phyloP scores from a whole-genome alignment of 306 rosid genomes.

The Cucurbita maxima region DNA sequence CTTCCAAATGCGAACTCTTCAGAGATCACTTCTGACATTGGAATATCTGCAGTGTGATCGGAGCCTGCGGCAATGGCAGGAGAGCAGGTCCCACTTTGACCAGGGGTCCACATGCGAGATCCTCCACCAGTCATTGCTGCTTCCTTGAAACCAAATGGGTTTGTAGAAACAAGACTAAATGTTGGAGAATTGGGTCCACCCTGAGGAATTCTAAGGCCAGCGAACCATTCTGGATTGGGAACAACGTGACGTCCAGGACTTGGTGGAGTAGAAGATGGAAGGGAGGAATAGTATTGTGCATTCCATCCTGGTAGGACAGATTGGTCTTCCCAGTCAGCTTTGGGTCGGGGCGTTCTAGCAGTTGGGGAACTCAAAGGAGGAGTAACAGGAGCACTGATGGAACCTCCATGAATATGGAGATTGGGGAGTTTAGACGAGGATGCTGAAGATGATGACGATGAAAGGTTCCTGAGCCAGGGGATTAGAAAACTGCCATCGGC shows the following conservation, averaged over 20 bases:
- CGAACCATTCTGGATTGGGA: constrained; percentile 58
- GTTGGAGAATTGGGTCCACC: constrained; percentile 66
- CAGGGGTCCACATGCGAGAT: constrained; percentile 79
- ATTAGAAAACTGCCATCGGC: constrained; percentile 60
- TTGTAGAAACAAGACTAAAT: constrained; percentile 58
- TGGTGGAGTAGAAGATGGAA: constrained; percentile 70
- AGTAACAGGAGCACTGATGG: constrained; percentile 83
- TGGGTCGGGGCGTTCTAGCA: constrained; percentile 49
- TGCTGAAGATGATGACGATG: constrained; percentile 62
- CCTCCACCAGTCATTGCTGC: constrained; percentile 45
- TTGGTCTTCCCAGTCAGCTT: constrained; percentile 48
- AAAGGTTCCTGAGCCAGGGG: constrained; percentile 86
- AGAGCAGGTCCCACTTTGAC: constrained; percentile 87
- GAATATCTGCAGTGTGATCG: constrained; percentile 65
- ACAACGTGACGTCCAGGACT: constrained; percentile 62
- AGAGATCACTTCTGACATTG: constrained; percentile 57
- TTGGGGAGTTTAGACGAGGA: constrained; percentile 58
- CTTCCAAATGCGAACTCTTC: constrained; percentile 82
- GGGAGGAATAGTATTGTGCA: constrained; percentile 41
- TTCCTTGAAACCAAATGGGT: constrained; percentile 74
- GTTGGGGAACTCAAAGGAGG: constrained; percentile 92
- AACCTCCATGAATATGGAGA: constrained; percentile 42
- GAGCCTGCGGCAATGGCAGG: constrained; percentile 63
- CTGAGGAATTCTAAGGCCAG: constrained; percentile 53
- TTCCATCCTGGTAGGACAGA: constrained; percentile 30